phyloP scores from a whole-genome alignment of 257 asterid species.

The Solanum etuberosum region DNA sequence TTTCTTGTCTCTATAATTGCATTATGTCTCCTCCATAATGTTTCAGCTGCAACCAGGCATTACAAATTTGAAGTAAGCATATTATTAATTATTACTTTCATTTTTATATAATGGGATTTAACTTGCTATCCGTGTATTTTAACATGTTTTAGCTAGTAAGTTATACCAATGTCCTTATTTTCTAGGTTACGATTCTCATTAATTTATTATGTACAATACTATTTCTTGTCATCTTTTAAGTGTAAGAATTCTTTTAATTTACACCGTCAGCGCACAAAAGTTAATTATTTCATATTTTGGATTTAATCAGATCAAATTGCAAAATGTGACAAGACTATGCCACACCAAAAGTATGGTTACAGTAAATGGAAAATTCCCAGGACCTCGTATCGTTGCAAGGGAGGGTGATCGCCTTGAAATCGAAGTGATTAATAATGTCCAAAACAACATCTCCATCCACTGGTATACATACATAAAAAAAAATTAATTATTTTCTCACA shows the following conservation, averaged over 20 bases:
- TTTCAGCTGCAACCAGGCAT: constrained; percentile 9
- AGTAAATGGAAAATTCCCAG: not conserved
- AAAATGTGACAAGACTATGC: constrained; percentile 6
- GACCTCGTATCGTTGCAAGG: not conserved
- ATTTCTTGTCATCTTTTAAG: not conserved
- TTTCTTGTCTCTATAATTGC: not conserved
- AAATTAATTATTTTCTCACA: not conserved
- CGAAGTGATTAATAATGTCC: not conserved
- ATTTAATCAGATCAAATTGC: not conserved
- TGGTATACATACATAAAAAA: not conserved
- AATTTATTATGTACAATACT: not conserved
- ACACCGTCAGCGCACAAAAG: not conserved
- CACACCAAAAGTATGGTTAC: constrained; percentile 8
- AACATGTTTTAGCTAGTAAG: not conserved
- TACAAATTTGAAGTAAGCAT: constrained; percentile 14
- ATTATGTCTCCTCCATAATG: constrained; percentile 1
- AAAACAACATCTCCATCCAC: not conserved
- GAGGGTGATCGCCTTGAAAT: constrained; percentile 4
- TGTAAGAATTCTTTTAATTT: no score
- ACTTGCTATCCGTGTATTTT: not conserved
- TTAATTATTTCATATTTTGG: not conserved
- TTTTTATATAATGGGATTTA: not conserved
- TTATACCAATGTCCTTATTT: not conserved
- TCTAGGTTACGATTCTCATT: not conserved
- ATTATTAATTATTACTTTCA: not conserved